Evolutionary conservation across 169 alveolate species (phyloP), one percentile per base, ranked within the genome.

Genomic region (Toxoplasma gondii): DNA sequence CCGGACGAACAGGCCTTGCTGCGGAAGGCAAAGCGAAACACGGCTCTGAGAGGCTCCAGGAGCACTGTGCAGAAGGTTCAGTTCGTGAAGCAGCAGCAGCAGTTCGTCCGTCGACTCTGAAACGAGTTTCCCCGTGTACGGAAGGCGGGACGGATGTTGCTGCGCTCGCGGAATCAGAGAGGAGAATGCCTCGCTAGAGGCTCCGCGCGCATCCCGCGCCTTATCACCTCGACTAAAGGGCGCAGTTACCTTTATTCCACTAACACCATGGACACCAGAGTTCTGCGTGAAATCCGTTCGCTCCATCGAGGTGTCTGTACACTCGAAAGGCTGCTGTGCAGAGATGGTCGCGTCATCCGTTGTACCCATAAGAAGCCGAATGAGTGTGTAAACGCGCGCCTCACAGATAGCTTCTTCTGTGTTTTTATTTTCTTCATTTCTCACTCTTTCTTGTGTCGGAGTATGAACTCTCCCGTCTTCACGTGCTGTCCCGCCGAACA

Each of bases 1-100:
- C 44, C 90, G 58, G 41, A 82, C 90, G 31, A 82, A 49, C 31
- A 82, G 36, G 34, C 90, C 90, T 41, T 82, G 90, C 90, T 82
- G 90, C 90, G 90, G 69, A 22, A 82, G 19, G 24, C 67, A 38
- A 22, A 82, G 90, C n/a, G 90, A 36, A 12, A 82, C 1, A 12
- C 17, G 10, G 24, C 41, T 22, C n/a, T 17, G 34, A 4, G 58
- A 49, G 58, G 58, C 58, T 22, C 67, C 90, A 4, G 64, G 41
- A 1, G 41, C 67, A 82, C 90, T 82, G 53, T 31, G 67, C 36
- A 44, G 39, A 10, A 82, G 4, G 41, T 38, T 38, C 41, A 82
- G 69, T 27, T 82, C 90, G 64, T 82, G 67, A 24, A 82, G 90
- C 1, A 82, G 90, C 22, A 82, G 64, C 12, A 82, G 39, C 41